Evolutionary conservation across 1,139 yeast genomes (phyloP).

Genomic region (Saccharomycopsis crataegensis): DNA sequence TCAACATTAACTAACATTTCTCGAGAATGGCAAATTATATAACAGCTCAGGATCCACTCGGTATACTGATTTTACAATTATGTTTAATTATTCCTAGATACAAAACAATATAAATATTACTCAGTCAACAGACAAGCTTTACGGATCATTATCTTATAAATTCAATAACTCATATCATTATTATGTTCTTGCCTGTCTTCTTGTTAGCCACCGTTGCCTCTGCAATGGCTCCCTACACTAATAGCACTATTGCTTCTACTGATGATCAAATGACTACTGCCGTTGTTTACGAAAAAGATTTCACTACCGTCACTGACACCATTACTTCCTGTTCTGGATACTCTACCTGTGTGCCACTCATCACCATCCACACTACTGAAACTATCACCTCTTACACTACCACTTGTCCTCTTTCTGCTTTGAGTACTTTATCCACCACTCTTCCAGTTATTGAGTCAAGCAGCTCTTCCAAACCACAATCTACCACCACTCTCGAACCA

Average conservation of each 20-base stretch:
- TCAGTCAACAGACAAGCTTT: too few relatives aligned
- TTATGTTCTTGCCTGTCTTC: too few relatives aligned
- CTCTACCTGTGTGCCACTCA: slow-evolving; percentile 3
- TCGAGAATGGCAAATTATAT: too few relatives aligned
- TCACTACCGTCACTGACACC: slow-evolving; percentile 4
- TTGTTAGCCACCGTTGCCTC: neutral
- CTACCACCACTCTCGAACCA: neutral
- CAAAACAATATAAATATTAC: too few relatives aligned
- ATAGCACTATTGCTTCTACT: neutral
- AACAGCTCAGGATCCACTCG: too few relatives aligned
- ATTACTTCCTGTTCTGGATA: slow-evolving; percentile 10
- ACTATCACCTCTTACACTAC: neutral
- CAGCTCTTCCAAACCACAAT: neutral
- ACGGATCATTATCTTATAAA: too few relatives aligned
- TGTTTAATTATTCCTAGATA: too few relatives aligned
- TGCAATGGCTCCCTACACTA: slow-evolving; percentile 3
- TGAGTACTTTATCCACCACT: slow-evolving; percentile 2
- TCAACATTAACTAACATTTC: too few relatives aligned
- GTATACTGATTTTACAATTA: too few relatives aligned
- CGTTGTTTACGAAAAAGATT: slow-evolving; percentile 1
- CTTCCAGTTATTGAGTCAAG: neutral
- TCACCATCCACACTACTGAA: neutral
- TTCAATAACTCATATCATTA: too few relatives aligned
- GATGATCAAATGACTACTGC: slow-evolving; percentile 6
- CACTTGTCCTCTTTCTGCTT: slow-evolving; percentile 1